A percentile compares a stretch with the other conserved stretches of the same genome.
phyloP scores from a whole-genome alignment of 257 asterid genomes.

The Ajuga chamaepitys region DNA sequence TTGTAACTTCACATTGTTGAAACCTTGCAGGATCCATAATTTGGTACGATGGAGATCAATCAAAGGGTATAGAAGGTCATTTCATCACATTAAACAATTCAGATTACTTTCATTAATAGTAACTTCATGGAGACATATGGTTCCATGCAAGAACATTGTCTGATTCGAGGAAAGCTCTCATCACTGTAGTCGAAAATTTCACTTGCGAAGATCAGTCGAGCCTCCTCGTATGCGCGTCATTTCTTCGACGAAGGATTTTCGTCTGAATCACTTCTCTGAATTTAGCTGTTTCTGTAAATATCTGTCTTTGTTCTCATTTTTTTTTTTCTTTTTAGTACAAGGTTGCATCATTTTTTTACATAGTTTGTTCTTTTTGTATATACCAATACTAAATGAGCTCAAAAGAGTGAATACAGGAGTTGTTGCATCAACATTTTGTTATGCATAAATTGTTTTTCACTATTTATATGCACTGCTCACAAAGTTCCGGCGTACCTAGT shows the following conservation, averaged over 20 bases:
- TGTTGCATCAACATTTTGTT: not conserved
- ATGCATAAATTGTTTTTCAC: no score
- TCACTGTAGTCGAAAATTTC: not conserved
- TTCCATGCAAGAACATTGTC: slow-evolving; percentile 17
- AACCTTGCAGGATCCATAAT: slow-evolving; percentile 42
- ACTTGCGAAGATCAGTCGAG: not conserved
- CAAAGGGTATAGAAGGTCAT: slow-evolving; percentile 50
- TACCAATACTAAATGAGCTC: not conserved
- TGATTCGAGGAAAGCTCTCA: not conserved
- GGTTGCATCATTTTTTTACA: not conserved
- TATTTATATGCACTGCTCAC: no score
- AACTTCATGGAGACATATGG: not conserved
- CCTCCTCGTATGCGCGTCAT: not conserved
- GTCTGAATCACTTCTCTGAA: no score
- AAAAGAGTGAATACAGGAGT: not conserved
- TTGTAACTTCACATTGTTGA: slow-evolving; percentile 6
- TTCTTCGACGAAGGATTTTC: not conserved
- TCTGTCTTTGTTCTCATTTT: not conserved
- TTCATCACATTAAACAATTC: slow-evolving; percentile 50
- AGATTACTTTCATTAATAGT: slow-evolving; percentile 40
- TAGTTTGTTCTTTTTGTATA: not conserved
- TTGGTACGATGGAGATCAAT: slow-evolving; percentile 57
- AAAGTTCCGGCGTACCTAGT: no score
- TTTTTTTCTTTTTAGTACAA: slow-evolving; percentile 5
- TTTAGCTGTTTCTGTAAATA: slow-evolving; percentile 28